Evolutionary conservation across 345 rosid genomes (phyloP).

Genomic region (Laguncularia racemosa): DNA sequence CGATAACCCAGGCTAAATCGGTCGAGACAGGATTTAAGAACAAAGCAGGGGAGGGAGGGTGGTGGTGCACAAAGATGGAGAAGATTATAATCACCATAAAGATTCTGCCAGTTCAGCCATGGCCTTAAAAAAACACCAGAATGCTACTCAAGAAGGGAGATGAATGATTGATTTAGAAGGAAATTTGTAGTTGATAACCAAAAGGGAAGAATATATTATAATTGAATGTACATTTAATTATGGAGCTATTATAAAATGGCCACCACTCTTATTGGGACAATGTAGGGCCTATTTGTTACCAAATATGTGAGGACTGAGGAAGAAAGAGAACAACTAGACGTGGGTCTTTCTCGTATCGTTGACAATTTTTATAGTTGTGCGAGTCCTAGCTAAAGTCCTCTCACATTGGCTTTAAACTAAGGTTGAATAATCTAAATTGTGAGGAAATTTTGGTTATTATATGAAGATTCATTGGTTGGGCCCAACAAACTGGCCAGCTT

Average conservation of each 20-base stretch:
- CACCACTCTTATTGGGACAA: conserved; percentile 22
- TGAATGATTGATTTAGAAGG: conserved; percentile 5
- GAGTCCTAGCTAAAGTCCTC: conserved; percentile 11
- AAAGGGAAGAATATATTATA: not conserved
- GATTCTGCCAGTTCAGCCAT: conserved; percentile 39
- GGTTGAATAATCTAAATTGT: not conserved
- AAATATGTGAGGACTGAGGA: not conserved
- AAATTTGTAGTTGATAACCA: not conserved
- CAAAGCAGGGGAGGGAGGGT: not conserved
- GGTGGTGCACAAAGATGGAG: conserved; percentile 5
- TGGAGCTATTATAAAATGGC: conserved; percentile 12
- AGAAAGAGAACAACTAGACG: conserved; percentile 17
- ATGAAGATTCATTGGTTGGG: conserved; percentile 23
- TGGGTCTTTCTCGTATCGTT: conserved; percentile 27
- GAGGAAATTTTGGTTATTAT: not conserved
- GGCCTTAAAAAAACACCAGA: conserved; percentile 12
- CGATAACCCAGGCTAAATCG: not conserved
- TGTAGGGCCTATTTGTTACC: conserved; percentile 11
- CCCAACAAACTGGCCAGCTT: conserved; percentile 37
- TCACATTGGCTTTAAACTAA: conserved; percentile 7
- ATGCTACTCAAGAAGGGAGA: conserved; percentile 14
- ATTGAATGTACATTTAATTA: conserved; percentile 2
- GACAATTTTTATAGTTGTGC: conserved; percentile 10
- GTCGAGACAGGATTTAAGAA: not conserved
- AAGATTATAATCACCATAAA: conserved; percentile 16